These are phyloP conservation scores for Amaranthus hypochondriacus DNA, from an alignment of 148 eudicot genomes.

Conservation along the genomic window DNA sequence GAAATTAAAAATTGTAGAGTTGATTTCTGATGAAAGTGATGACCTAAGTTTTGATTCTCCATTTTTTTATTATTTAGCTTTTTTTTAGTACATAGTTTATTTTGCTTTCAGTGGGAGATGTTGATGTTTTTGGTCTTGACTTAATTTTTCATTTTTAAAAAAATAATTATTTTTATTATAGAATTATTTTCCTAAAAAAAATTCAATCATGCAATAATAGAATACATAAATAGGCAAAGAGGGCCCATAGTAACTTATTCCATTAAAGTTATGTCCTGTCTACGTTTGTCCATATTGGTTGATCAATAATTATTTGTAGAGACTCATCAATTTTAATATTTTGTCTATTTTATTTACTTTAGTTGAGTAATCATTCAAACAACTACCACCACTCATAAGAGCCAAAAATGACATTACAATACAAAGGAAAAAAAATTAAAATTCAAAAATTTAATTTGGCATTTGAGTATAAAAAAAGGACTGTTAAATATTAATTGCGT, in stretches of 20 bases:
- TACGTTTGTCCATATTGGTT: background rate
- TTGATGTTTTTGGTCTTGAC: slow-evolving; percentile 1
- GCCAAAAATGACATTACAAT: no score
- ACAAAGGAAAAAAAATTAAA: no score
- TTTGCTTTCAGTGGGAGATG: slow-evolving; percentile 23
- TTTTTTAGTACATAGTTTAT: slow-evolving; percentile 6
- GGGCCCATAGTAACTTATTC: slow-evolving; percentile 20
- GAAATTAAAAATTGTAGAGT: slow-evolving; percentile 12
- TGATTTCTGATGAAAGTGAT: slow-evolving; percentile 26
- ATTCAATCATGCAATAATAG: slow-evolving; percentile 23
- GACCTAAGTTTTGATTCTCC: slow-evolving; percentile 30
- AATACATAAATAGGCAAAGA: background rate
- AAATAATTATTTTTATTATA: background rate
- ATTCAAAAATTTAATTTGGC: no score
- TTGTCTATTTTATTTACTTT: no score
- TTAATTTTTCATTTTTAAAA: background rate
- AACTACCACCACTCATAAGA: no score
- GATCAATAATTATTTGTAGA: no score
- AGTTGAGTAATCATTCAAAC: no score
- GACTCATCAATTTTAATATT: no score
- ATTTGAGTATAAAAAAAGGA: no score
- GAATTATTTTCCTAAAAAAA: background rate
- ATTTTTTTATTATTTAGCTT: background rate
- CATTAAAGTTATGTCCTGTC: slow-evolving; percentile 30
- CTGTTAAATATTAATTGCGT: no score